phyloP scores from a whole-genome alignment of 805 yeast genomes.

The Metschnikowia gelsemii region DNA sequence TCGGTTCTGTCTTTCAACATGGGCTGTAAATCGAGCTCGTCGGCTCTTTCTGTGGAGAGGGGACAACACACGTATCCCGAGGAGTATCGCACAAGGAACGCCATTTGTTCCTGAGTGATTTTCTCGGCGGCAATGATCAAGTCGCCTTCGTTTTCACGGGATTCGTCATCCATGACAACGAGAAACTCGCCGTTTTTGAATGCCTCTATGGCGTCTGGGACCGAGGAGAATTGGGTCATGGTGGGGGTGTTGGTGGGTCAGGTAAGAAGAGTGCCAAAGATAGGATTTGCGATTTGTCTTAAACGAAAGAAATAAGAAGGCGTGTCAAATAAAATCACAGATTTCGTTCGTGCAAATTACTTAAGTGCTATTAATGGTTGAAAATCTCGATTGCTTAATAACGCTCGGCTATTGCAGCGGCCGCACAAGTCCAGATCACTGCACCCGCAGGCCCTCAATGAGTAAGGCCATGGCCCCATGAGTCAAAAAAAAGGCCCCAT shows the following conservation, averaged over 20 bases:
- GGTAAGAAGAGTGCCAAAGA: neutral
- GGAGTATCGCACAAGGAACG: constrained; percentile 82
- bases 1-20: constrained; percentile 65
- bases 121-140: constrained; percentile 87
- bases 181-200: constrained; percentile 72
- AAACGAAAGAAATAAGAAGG: no score
- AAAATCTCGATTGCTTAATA: neutral
- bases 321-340: no score
- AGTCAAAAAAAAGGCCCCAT: constrained; percentile 6
- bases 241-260: neutral
- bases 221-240: constrained; percentile 44
- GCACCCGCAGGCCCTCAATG: constrained; percentile 7
- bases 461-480: no score
- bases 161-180: constrained; percentile 95
- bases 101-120: constrained; percentile 83
- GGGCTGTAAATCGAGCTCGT: constrained; percentile 72
- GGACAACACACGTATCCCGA: constrained; percentile 96
- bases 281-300: no score
- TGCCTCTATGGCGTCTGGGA: constrained; percentile 72
- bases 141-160: constrained; percentile 97
- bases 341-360: no score
- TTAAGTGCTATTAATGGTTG: no score
- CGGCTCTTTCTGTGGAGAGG: constrained; percentile 72
- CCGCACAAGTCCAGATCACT: constrained; percentile 4
- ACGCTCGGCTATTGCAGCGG: constrained; percentile 7